Base-by-base conservation (phyloP, 1,284 basidiomycete genomes). In the Apiotrichum laibachii region DNA sequence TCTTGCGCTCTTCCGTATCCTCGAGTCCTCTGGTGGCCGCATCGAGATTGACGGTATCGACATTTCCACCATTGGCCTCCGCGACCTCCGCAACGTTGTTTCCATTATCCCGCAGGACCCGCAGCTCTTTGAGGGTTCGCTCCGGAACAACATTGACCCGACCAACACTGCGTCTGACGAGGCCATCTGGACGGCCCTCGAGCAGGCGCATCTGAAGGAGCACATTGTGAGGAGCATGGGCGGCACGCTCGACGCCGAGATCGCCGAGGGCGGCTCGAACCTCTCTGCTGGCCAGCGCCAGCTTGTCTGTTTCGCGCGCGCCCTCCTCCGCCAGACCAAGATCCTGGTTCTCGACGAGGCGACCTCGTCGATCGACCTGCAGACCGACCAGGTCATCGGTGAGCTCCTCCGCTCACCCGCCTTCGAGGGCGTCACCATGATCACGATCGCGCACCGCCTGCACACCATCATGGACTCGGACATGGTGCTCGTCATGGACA, bases 401-500 rank as follows among this genome's bases (percentile, higher is more conserved):
- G 61, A 71, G 43, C 77, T 78, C 47, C 63, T 79, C 48, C 67
- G 77, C 33, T 75, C 75, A 1, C 60, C 70, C 2, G 78, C 81
- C 63, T 81, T 81, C 68, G 70, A 72, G 39, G 79, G 73, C 39
- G 85, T 89, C 18, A 92, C 90, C 8, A 90, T 92, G 57, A 78
- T 93, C 57, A 92, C 89, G 66, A 90, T 90, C 48, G 79, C 80
- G 21, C 91, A 93, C 75, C 85, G 92, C 1, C 80, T 96, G 56
- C 91, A 94, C 72, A 96, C 93, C 5, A 94, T 97, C 69, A 84
- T 95, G 60, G 87, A 92, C 68, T 91, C 86, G 43, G 87, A 90
- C 65, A 84, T 86, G 39, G 86, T 97, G 13, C 77, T 96, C 33
- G 92, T 96, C 15, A 85, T 97, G 77, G 86, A 88, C 64, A 80